Evolutionary conservation across 306 rosid genomes (phyloP).

Genomic region (Sphenostylis stenocarpa): DNA sequence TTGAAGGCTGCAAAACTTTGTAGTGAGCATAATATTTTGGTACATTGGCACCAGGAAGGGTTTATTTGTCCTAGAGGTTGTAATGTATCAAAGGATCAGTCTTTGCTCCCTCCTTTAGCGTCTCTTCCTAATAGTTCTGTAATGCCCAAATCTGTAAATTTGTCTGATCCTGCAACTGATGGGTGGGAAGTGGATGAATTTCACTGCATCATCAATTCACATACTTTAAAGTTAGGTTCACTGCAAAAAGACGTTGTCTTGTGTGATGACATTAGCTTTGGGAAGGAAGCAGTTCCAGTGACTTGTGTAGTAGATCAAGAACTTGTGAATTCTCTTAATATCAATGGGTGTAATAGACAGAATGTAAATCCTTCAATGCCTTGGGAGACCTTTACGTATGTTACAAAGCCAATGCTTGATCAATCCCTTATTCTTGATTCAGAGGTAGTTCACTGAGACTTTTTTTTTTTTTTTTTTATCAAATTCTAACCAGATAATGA

Average conservation of each 20-base stretch:
- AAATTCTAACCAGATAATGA: constrained; percentile 5
- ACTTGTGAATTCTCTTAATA: constrained; percentile 53
- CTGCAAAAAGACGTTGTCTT: constrained; percentile 53
- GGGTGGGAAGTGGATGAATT: constrained; percentile 75
- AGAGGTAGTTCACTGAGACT: constrained; percentile 58
- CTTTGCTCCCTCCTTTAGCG: constrained; percentile 53
- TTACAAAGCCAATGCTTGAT: constrained; percentile 69
- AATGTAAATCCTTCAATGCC: constrained; percentile 49
- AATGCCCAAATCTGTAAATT: constrained; percentile 32
- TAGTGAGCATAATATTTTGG: constrained; percentile 65
- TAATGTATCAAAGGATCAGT: constrained; percentile 50
- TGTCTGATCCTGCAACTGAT: constrained; percentile 47
- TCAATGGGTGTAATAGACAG: constrained; percentile 45
- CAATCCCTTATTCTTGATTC: constrained; percentile 61
- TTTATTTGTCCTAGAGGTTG: constrained; percentile 83
- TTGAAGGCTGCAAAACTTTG: constrained; percentile 93
- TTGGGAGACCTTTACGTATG: constrained; percentile 83
- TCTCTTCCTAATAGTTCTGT: constrained; percentile 51
- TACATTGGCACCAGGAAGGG: constrained; percentile 77
- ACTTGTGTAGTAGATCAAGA: constrained; percentile 73
- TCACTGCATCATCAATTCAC: constrained; percentile 66
- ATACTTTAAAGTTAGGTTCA: constrained; percentile 49
- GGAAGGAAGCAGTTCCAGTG: constrained; percentile 80
- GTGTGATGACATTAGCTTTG: constrained; percentile 91
- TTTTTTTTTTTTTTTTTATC: constrained; percentile 26